Evolutionary conservation across 2,329 filamentous ascomycete genomes (phyloP).

Genomic region (Sclerotinia minor): DNA sequence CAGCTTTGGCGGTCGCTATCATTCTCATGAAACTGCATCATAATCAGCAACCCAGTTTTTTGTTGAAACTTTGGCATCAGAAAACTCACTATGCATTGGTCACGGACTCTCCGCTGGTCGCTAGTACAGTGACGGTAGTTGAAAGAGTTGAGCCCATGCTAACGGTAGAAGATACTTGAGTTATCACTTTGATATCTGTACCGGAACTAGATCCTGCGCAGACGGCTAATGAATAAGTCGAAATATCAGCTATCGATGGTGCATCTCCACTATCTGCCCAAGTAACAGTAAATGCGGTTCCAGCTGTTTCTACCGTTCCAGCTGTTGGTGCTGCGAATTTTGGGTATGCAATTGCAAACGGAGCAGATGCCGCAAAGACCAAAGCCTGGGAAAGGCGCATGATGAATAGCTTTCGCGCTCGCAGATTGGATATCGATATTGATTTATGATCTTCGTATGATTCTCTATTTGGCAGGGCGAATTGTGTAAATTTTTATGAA

Average conservation of each 20-base stretch:
- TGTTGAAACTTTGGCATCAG: not conserved
- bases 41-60: slow-evolving; percentile 22
- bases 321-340: slow-evolving; percentile 54
- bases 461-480: not conserved
- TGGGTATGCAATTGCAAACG: slow-evolving; percentile 38
- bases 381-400: slow-evolving; percentile 35
- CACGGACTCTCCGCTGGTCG: slow-evolving; percentile 34
- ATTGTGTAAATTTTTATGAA: not conserved
- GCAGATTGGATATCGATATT: slow-evolving; percentile 1
- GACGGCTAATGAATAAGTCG: slow-evolving; percentile 58
- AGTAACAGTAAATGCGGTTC: slow-evolving; percentile 52
- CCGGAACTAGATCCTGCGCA: slow-evolving; percentile 59
- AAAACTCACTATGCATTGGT: slow-evolving; percentile 42
- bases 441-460: not conserved
- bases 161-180: not conserved
- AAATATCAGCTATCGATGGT: slow-evolving; percentile 52
- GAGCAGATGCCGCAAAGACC: slow-evolving; percentile 31
- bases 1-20: slow-evolving; percentile 53
- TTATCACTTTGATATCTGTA: slow-evolving; percentile 27
- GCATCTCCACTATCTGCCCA: slow-evolving; percentile 57
- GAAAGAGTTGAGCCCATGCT: slow-evolving; percentile 3
- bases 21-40: slow-evolving; percentile 58
- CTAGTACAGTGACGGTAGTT: slow-evolving; percentile 36
- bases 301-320: slow-evolving; percentile 52
- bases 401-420: slow-evolving; percentile 10